Base-by-base conservation (phyloP, 2,329 filamentous ascomycete genomes). In the Calcarisporium arbuscula region DNA sequence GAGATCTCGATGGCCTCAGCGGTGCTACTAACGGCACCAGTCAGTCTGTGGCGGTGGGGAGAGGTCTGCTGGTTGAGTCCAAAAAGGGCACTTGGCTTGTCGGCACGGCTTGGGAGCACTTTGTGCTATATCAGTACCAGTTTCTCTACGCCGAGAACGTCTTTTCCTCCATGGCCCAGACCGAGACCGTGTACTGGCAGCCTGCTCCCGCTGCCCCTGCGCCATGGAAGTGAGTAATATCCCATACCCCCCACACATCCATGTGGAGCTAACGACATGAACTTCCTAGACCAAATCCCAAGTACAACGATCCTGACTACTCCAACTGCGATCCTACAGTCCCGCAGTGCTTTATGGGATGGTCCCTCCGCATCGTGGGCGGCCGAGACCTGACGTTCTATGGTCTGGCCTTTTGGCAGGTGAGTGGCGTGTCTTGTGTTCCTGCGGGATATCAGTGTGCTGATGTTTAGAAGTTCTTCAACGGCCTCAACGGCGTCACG, bases 121-220 rank as follows among this genome's bases (percentile, higher is more conserved):
- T 46, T 25, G 58, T 64, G 5, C 52, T 76, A 17, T 76, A 76
- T 48, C 65, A 76, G 47, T 73, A 72, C 49, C 64, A 71, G 30
- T 56, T 74, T 39, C 54, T 62, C 31, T 56, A 57, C 19, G 65
- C 65, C 4, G 38, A 54, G 26, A 64, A 67, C 30, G 50, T 72
- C 15, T 68, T 64, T 42, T 49, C 61, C 15, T 57, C 56, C 16
- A 55, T 65, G 48, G 57, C 62, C 41, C 67, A 72, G 46, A 64
- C 61, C 22, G 68, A 72, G 44, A 62, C 62, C 2, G 60, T 66
- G 0, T 72, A 70, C 43, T 55, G 51, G 47, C 52, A 63, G 8
- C 39, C 39, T 35, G 32, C 36, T 17, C 43, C 52, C 6, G 42
- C 41, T 16, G 60, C 61, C 7, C 64, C 64, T 5, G 45, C 50